These are phyloP conservation scores for Mallotus repandus DNA, from an alignment of 441 rosid species.

Conservation along the genomic window DNA sequence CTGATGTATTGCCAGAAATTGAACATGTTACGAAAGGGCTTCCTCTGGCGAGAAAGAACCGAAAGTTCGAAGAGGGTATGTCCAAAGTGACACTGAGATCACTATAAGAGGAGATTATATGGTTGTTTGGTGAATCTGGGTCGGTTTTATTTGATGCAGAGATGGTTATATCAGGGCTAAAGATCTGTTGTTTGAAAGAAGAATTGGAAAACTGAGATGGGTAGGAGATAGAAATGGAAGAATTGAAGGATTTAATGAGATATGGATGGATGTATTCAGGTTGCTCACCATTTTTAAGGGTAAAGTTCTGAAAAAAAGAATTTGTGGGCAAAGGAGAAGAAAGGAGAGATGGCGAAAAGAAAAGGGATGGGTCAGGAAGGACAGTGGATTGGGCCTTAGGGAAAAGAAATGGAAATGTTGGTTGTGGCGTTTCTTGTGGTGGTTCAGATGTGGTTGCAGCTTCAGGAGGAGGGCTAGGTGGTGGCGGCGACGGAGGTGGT, in stretches of 20 bases:
- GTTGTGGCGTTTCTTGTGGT: slow-evolving; percentile 24
- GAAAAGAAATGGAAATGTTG: slow-evolving; percentile 50
- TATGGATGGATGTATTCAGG: slow-evolving; percentile 91
- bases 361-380: slow-evolving; percentile 74
- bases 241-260: slow-evolving; percentile 55
- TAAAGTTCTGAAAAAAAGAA: slow-evolving; percentile 88
- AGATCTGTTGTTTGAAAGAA: slow-evolving; percentile 59
- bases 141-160: slow-evolving; percentile 38
- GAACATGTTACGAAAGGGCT: slow-evolving; percentile 80
- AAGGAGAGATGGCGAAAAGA: slow-evolving; percentile 67
- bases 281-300: slow-evolving; percentile 77
- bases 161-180: slow-evolving; percentile 62
- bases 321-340: slow-evolving; percentile 81
- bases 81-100: slow-evolving; percentile 82
- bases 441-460: slow-evolving; percentile 28
- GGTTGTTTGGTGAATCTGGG: slow-evolving; percentile 34
- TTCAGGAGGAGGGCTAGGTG: slow-evolving; percentile 23
- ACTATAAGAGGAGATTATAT: slow-evolving; percentile 60
- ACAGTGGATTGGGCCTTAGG: slow-evolving; percentile 51
- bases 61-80: slow-evolving; percentile 55
- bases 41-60: slow-evolving; percentile 79
- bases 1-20: slow-evolving; percentile 37
- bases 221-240: slow-evolving; percentile 67
- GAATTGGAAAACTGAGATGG: slow-evolving; percentile 59
- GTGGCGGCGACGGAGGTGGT: slow-evolving; percentile 17